Evolutionary conservation across 148 eudicot genomes (phyloP).

Genomic region (Agrostemma githago): DNA sequence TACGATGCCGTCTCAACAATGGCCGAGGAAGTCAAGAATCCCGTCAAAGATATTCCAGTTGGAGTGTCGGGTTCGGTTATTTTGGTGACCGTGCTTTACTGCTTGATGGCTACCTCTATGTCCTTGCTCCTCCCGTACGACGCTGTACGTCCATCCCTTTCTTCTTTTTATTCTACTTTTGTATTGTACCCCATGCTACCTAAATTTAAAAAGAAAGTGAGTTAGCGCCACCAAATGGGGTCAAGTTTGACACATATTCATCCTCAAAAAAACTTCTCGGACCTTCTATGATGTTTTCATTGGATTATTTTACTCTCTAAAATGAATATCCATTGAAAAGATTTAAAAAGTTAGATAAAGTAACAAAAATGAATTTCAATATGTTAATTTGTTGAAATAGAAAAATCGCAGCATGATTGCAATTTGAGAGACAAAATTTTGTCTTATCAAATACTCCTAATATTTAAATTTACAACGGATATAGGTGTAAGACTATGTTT

Average conservation of each 20-base stretch:
- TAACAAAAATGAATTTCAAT: too few relatives aligned
- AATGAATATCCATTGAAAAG: too few relatives aligned
- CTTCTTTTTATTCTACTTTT: neutral
- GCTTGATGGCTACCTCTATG: conserved; percentile 91
- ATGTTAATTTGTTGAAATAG: too few relatives aligned
- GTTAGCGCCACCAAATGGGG: too few relatives aligned
- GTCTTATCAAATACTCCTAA: too few relatives aligned
- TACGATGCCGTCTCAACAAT: conserved; percentile 94
- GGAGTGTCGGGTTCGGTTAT: conserved; percentile 91
- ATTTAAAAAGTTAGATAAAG: too few relatives aligned
- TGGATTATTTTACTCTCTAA: neutral
- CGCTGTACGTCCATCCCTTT: conserved; percentile 35
- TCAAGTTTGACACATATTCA: neutral
- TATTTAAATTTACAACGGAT: too few relatives aligned
- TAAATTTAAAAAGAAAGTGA: neutral
- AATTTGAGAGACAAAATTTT: too few relatives aligned
- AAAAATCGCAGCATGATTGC: too few relatives aligned
- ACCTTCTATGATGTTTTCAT: too few relatives aligned
- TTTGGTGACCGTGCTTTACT: conserved; percentile 69
- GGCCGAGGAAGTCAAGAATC: conserved; percentile 86
- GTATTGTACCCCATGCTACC: neutral
- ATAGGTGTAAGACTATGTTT: too few relatives aligned
- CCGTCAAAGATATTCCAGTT: conserved; percentile 70
- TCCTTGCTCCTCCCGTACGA: conserved; percentile 90
- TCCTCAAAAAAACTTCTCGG: neutral